Conservation (phyloP, 345 rosid genomes). For the Raphanus raphanistrum region DNA sequence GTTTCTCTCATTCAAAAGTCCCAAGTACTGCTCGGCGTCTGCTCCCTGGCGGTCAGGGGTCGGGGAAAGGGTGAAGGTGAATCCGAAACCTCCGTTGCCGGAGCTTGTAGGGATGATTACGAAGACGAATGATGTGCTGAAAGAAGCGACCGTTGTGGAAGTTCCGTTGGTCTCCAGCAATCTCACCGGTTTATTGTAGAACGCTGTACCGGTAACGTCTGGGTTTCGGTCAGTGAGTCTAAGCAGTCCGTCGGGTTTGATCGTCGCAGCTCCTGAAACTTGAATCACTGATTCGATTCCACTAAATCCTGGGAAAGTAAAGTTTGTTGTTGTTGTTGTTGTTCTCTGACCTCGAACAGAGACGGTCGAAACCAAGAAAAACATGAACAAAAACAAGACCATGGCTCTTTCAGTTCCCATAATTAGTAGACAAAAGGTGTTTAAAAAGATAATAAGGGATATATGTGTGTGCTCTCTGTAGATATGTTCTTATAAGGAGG, state of each 20-base stretch:
- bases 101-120: constrained; percentile 38
- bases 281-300: background rate
- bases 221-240: constrained; percentile 27
- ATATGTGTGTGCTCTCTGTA: background rate
- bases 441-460: background rate
- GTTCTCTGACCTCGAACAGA: constrained; percentile 20
- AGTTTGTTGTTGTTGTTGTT: constrained; percentile 17
- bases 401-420: constrained; percentile 23
- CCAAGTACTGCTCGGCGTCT: constrained; percentile 44
- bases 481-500: constrained; percentile 4
- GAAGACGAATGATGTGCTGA: constrained; percentile 56
- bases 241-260: constrained; percentile 29
- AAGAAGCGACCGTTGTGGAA: constrained; percentile 40
- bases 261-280: background rate
- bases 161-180: background rate
- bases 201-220: constrained; percentile 26
- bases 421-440: background rate
- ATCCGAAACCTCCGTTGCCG: constrained; percentile 54
- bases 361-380: constrained; percentile 16
- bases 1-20: constrained; percentile 43
- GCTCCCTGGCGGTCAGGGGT: constrained; percentile 39
- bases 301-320: constrained; percentile 27
- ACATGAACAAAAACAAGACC: background rate
- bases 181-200: constrained; percentile 32
- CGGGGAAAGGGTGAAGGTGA: constrained; percentile 58